Base-by-base conservation (phyloP, 164 flowering plant genomes). In the Pachysandra terminalis region DNA sequence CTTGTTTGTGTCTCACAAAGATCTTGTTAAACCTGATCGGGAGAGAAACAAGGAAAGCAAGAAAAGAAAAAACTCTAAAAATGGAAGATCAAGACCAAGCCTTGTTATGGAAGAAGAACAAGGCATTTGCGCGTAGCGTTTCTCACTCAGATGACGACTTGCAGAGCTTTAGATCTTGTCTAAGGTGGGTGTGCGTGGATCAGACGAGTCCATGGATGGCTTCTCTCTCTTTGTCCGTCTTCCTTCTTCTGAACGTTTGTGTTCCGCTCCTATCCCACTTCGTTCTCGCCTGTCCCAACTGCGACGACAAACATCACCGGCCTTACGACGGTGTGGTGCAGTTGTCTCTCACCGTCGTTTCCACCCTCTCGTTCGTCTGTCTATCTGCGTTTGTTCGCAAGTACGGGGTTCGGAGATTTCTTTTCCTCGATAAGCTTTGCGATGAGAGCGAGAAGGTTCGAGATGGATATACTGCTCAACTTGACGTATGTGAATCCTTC, bases 101-200 rank as follows among this genome's bases (percentile, higher is more conserved):
- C 4, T 24, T 75, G 21, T 13, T 79, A 25, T 59, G 19, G 45
- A 67, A 48, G 27, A 59, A 64, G 56, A 81, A 32, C 56, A 32
- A 70, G 40, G 26, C 22, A 3, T 80, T 79, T 64, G 21, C 32
- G 7, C 76, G 92, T 0, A 60, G 75, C 71, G n/a, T 63, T 0
- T 91, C 97, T 0, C 78, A 85, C 67, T 77, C 84, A 27, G 76
- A 72, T 32, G 98, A 95, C 63, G 98, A 91, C 71, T 73, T 91
- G 0, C 74, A 69, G 23, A 77, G 84, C 76, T 94, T 91, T 78
- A 68, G 97, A 26, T 75, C 88, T 1, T 91, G 85, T 66, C 85
- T 94, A 2, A 64, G 78, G 59, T 94, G 91, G 88, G 81, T 91
- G 88, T 91, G 96, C 76, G 92, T 94, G 4, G 98, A 94, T 62